Conservation (phyloP, 2,329 filamentous ascomycete genomes). For the Microascus cirrosus region DNA sequence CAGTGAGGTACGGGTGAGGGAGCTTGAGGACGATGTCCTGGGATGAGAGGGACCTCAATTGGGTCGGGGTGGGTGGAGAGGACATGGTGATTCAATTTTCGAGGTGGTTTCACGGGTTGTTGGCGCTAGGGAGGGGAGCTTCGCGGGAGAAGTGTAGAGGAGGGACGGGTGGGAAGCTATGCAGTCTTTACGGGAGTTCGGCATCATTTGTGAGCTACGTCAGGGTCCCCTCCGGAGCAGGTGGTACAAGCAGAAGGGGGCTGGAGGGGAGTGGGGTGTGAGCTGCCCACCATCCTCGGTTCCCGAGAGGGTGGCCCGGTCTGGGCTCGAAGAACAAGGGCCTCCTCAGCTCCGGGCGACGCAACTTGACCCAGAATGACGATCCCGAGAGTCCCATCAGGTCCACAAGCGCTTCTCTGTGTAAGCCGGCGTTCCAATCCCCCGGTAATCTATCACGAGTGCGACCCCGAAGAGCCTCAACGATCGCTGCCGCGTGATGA, state of each 20-base stretch:
- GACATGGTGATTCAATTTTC: conserved; percentile 10
- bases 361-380: too few species aligned
- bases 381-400: too few species aligned
- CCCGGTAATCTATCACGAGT: too few species aligned
- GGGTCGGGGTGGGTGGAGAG: conserved; percentile 8
- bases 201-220: neutral
- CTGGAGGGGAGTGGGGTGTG: neutral
- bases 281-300: neutral
- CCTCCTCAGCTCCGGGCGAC: neutral
- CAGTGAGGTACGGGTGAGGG: conserved; percentile 35
- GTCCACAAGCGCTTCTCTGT: too few species aligned
- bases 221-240: neutral
- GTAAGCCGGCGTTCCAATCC: too few species aligned
- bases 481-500: too few species aligned
- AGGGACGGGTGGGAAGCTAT: neutral
- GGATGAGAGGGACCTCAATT: conserved; percentile 15
- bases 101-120: neutral
- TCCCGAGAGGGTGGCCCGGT: neutral
- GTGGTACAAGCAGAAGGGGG: neutral
- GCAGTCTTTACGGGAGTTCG: neutral
- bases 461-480: too few species aligned
- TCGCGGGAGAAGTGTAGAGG: neutral
- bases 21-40: conserved; percentile 32
- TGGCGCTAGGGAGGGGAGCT: neutral
- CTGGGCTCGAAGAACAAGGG: neutral